A percentile compares a stretch with the other conserved stretches of the same genome.
These are phyloP conservation scores for Yamadazyma atlantica DNA, from an alignment of 1,139 yeast species.

Conservation along the genomic window DNA sequence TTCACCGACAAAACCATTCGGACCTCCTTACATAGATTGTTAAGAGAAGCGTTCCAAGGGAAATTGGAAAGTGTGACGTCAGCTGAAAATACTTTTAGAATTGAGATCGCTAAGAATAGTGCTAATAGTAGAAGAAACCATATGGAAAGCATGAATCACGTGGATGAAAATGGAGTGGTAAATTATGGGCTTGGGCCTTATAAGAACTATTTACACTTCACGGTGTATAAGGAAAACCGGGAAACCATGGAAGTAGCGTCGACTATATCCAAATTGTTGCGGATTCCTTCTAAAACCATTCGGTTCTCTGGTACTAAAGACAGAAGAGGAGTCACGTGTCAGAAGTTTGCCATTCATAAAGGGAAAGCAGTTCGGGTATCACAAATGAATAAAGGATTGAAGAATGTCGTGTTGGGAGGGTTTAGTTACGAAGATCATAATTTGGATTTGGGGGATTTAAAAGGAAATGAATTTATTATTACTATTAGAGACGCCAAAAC, in stretches of 20 bases:
- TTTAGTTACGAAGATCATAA: slow-evolving; percentile 65
- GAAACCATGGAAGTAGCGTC: slow-evolving; percentile 96
- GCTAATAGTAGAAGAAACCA: slow-evolving; percentile 31
- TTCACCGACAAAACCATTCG: slow-evolving; percentile 71
- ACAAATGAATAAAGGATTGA: slow-evolving; percentile 69
- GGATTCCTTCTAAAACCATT: slow-evolving; percentile 67
- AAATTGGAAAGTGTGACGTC: slow-evolving; percentile 80
- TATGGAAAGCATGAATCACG: slow-evolving; percentile 50
- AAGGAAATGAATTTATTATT: slow-evolving; percentile 85
- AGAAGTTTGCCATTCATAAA: slow-evolving; percentile 68
- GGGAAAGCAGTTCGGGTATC: slow-evolving; percentile 78
- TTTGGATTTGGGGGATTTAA: slow-evolving; percentile 75
- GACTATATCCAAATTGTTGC: slow-evolving; percentile 66
- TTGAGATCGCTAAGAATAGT: slow-evolving; percentile 48
- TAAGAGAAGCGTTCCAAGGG: slow-evolving; percentile 73
- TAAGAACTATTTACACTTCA: slow-evolving; percentile 71
- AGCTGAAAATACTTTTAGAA: slow-evolving; percentile 59
- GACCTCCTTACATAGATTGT: slow-evolving; percentile 71
- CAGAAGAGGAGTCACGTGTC: slow-evolving; percentile 94
- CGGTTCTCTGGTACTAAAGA: slow-evolving; percentile 96
- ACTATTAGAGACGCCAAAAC: slow-evolving; percentile 71
- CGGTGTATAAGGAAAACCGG: slow-evolving; percentile 88
- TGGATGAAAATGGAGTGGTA: slow-evolving; percentile 45
- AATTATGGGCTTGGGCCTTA: slow-evolving; percentile 67
- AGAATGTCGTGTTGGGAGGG: slow-evolving; percentile 75